Evolutionary conservation across 2,329 filamentous ascomycete species (phyloP), one percentile per base, ranked within the genome.

Genomic region (Cordyceps militaris): DNA sequence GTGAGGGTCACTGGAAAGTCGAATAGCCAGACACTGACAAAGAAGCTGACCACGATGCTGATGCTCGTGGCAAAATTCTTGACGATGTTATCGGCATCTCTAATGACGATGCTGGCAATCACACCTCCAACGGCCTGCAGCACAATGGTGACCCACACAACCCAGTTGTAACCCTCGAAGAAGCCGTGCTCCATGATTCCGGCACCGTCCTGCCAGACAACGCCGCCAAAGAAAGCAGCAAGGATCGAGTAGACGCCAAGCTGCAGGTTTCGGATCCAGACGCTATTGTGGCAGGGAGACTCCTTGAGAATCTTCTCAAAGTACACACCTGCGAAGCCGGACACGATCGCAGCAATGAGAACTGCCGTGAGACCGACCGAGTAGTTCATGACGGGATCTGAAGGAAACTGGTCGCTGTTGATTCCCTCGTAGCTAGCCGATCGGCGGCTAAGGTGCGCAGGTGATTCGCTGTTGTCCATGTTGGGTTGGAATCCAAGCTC

Each of bases 251-350:
- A 99, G 68, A 97, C 89, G 1, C 91, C 92, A 24, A 99, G 77
- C 71, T 99, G 94, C 48, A 97, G 88, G 69, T 97, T 99, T 61
- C 94, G 86, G 44, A 94, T 86, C 94, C 94, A 99, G 14, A 97
- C 79, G 0, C 90, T 93, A 6, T 86, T 86, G 49, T 85, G 81
- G 2, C 81, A 80, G 0, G 83, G 80, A n/a, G 88, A 88, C 63
- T 96, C 88, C 70, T 95, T 96, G 57, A 97, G 78, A 3, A 97
- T 85, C 73, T 95, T 97, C 71, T 97, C 89, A 63, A 93, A 92
- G 66, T 89, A 91, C 1, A 93, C 90, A 0, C 91, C 89, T 0
- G 91, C 93, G 50, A 96, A 75, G 3, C 91, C 91, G 1, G 92
- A 96, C 8, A 94, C 81, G 10, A 86, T 76, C 53, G 91, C 92